These are phyloP conservation scores for Picochlorum sp. DNA, from an alignment of 139 green algal genomes.

Conservation along the genomic window DNA sequence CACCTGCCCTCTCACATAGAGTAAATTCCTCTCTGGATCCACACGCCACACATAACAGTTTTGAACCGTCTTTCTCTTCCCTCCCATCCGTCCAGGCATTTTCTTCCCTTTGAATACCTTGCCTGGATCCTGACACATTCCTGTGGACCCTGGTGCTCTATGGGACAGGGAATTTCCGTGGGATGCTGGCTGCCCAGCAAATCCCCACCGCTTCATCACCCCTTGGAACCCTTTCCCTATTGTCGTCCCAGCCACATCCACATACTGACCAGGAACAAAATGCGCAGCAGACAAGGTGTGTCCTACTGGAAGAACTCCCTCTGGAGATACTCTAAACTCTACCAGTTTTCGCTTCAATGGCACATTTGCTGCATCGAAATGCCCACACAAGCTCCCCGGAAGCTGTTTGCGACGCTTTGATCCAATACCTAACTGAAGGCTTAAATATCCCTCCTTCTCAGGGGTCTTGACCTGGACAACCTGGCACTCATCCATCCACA, in stretches of 20 bases:
- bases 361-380: conserved; percentile 31
- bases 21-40: conserved; percentile 81
- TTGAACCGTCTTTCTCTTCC: conserved; percentile 62
- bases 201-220: conserved; percentile 91
- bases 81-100: conserved; percentile 92
- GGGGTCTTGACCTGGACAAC: conserved; percentile 74
- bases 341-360: conserved; percentile 63
- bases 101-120: conserved; percentile 97
- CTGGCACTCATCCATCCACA: conserved; percentile 94
- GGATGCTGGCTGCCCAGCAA: conserved; percentile 75
- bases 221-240: conserved; percentile 94
- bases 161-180: conserved; percentile 85
- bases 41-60: conserved; percentile 62
- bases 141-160: conserved; percentile 53
- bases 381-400: conserved; percentile 15
- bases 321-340: conserved; percentile 79
- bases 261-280: conserved; percentile 84
- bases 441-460: conserved; percentile 62
- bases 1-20: conserved; percentile 91
- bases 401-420: conserved; percentile 64
- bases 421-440: conserved; percentile 76
- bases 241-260: conserved; percentile 85
- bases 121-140: conserved; percentile 62
- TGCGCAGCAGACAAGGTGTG: conserved; percentile 67
- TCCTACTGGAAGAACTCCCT: conserved; percentile 80